These are phyloP conservation scores for Lactarius hengduanensis DNA, from an alignment of 768 basidiomycete genomes.

Conservation along the genomic window DNA sequence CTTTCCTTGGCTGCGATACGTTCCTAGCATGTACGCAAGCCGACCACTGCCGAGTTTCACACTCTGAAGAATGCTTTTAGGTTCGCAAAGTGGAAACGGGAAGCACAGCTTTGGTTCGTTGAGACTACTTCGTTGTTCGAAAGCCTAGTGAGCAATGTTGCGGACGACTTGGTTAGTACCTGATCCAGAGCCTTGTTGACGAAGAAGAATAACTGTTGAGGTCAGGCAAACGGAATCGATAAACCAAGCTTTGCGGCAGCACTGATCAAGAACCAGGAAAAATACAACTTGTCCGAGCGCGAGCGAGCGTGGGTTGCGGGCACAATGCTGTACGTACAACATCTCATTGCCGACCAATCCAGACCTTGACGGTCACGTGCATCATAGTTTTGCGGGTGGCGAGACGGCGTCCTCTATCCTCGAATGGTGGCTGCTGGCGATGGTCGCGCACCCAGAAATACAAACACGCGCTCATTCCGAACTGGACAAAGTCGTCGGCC, in stretches of 20 bases:
- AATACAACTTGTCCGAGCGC: slow-evolving; percentile 12
- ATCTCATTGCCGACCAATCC: background rate
- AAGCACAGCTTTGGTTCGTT: no score
- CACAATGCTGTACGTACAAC: slow-evolving; percentile 21
- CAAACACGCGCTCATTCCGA: slow-evolving; percentile 42
- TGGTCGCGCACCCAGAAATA: slow-evolving; percentile 41
- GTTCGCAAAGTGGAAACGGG: no score
- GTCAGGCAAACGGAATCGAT: slow-evolving; percentile 6
- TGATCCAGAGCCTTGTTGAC: no score
- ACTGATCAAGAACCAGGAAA: slow-evolving; percentile 10
- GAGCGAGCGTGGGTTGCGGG: slow-evolving; percentile 26
- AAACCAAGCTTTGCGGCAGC: slow-evolving; percentile 9
- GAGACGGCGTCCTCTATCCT: slow-evolving; percentile 29
- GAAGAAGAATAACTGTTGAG: no score
- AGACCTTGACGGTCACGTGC: background rate
- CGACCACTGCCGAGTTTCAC: background rate
- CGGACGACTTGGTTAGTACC: no score
- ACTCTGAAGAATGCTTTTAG: no score
- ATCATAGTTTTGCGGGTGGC: background rate
- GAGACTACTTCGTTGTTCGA: no score
- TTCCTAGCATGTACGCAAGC: background rate
- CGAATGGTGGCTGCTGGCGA: slow-evolving; percentile 39
- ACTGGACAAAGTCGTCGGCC: slow-evolving; percentile 40
- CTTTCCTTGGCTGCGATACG: background rate
- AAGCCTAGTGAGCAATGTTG: no score